phyloP scores from a whole-genome alignment of 2,329 filamentous ascomycete species.

The Pseudocercospora fuligena region DNA sequence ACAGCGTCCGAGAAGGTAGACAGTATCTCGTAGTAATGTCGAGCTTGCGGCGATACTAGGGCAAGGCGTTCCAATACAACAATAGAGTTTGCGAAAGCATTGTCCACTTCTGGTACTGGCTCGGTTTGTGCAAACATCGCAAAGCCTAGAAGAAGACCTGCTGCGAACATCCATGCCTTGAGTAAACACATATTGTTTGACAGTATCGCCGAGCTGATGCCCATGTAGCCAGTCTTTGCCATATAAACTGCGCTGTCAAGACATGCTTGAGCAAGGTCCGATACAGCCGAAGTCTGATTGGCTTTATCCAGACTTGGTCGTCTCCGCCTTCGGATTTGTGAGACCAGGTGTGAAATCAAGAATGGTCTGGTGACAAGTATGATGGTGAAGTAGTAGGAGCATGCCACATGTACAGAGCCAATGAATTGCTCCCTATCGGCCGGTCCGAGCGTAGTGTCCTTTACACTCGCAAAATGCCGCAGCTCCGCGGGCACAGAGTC shows the following conservation, averaged over 20 bases:
- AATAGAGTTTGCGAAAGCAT: conserved; percentile 57
- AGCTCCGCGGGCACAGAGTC: conserved; percentile 27
- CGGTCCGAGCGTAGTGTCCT: conserved; percentile 24
- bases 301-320: conserved; percentile 26
- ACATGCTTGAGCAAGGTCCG: conserved; percentile 57
- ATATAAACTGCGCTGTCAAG: conserved; percentile 61
- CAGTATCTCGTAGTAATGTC: conserved; percentile 63
- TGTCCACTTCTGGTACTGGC: conserved; percentile 52
- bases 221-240: conserved; percentile 56
- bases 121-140: conserved; percentile 58
- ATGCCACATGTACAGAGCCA: conserved; percentile 57
- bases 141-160: conserved; percentile 62
- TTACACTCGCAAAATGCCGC: conserved; percentile 31
- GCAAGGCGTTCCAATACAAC: conserved; percentile 57
- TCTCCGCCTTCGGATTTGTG: conserved; percentile 36
- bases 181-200: conserved; percentile 62
- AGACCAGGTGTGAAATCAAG: conserved; percentile 56
- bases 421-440: conserved; percentile 30
- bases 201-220: conserved; percentile 49
- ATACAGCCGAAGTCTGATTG: conserved; percentile 22
- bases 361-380: conserved; percentile 63
- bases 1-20: conserved; percentile 33
- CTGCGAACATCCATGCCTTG: conserved; percentile 60
- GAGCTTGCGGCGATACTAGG: conserved; percentile 59
- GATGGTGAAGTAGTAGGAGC: conserved; percentile 64